Percentiles rank a stretch among this genome's conserved stretches.
Evolutionary conservation across 2,329 filamentous ascomycete species (phyloP).

Genomic region (Gyromitra esculenta): DNA sequence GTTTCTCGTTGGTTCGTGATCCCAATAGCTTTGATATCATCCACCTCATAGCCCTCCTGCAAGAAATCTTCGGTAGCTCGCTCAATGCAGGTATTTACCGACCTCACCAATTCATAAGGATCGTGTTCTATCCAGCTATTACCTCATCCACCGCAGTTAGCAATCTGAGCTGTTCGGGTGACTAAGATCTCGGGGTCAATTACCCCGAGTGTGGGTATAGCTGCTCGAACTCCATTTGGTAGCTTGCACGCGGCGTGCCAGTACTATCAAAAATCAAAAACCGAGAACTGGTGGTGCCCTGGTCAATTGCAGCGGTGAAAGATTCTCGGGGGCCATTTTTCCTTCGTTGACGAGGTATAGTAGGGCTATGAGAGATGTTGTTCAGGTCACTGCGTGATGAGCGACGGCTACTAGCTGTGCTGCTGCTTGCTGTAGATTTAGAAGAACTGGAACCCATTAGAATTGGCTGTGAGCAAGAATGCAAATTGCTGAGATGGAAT

Average conservation of each 20-base stretch:
- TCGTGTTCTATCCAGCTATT: conserved; percentile 89
- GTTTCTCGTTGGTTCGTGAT: conserved; percentile 94
- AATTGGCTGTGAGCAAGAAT: conserved; percentile 20
- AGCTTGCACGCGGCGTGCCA: conserved; percentile 80
- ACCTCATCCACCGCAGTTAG: conserved; percentile 20
- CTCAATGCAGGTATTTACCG: conserved; percentile 82
- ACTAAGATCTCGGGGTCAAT: conserved; percentile 57
- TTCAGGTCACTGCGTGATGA: conserved; percentile 44
- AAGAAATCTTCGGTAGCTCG: conserved; percentile 77
- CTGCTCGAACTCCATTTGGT: conserved; percentile 88
- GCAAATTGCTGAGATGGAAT: conserved; percentile 8
- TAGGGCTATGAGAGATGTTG: conserved; percentile 32
- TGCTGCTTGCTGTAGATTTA: conserved; percentile 43
- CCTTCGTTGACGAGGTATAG: conserved; percentile 24
- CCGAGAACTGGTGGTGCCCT: conserved; percentile 87
- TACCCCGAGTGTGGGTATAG: conserved; percentile 86
- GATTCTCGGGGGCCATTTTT: conserved; percentile 62
- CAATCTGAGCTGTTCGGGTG: conserved; percentile 22
- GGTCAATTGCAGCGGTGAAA: conserved; percentile 89
- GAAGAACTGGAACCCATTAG: conserved; percentile 52
- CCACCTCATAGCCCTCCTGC: conserved; percentile 72
- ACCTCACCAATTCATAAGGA: conserved; percentile 76
- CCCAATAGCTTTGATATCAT: conserved; percentile 79
- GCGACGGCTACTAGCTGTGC: conserved; percentile 37
- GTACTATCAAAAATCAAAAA: conserved; percentile 88